These are phyloP conservation scores for Penicillium oxalicum DNA, from an alignment of 2,329 filamentous ascomycete genomes.

Conservation along the genomic window DNA sequence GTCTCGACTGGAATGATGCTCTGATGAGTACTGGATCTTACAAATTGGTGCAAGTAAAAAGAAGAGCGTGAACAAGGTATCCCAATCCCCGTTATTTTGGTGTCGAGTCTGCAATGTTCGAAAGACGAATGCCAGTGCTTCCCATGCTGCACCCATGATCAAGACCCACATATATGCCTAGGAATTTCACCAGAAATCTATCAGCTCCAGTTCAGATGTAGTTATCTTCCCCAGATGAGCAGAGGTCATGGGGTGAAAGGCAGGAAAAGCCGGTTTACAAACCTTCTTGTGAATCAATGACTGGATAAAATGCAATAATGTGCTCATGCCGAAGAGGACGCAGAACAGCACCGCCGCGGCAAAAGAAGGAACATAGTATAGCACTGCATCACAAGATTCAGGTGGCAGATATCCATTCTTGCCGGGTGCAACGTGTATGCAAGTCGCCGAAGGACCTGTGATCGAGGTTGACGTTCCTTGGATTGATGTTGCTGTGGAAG, in stretches of 20 bases:
- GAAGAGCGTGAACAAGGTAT: not conserved
- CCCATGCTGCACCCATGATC: not conserved
- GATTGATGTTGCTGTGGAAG: not conserved
- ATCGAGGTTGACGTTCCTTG: not conserved
- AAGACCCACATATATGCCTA: not conserved
- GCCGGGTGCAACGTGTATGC: conserved; percentile 23
- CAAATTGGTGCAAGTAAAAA: not conserved
- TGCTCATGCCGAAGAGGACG: conserved; percentile 28
- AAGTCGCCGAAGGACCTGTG: conserved; percentile 12
- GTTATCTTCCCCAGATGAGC: too few relatives aligned
- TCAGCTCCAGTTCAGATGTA: too few relatives aligned
- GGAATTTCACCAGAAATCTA: not conserved
- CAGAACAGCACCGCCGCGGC: conserved; percentile 30
- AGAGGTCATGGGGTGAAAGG: not conserved
- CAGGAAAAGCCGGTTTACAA: not conserved
- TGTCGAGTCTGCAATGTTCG: not conserved
- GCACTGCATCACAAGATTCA: conserved; percentile 31
- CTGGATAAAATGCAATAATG: conserved; percentile 3
- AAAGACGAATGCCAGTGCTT: not conserved
- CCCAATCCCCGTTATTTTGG: not conserved
- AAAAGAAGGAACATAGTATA: conserved; percentile 27
- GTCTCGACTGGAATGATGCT: too few relatives aligned
- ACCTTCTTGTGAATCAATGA: not conserved
- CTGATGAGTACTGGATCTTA: not conserved
- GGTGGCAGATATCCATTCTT: conserved; percentile 35